Conservation (phyloP, 2,329 filamentous ascomycete species). For the Talaromyces verruculosus region DNA sequence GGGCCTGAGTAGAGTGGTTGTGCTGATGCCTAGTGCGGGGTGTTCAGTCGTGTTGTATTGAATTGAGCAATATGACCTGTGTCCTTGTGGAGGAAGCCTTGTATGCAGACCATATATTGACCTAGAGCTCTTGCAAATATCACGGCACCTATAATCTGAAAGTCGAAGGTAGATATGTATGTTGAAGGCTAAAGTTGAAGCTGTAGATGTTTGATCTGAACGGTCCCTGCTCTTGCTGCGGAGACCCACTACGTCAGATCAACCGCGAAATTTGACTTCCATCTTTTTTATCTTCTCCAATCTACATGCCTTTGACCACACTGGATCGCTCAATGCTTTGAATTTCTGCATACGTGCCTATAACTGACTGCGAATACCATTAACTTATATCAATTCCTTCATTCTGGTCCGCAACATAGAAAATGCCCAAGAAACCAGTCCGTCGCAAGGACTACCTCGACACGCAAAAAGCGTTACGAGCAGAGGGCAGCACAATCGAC, state of each 20-base stretch:
- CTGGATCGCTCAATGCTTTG: neutral
- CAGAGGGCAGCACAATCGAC: constrained; percentile 45
- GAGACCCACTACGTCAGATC: constrained; percentile 18
- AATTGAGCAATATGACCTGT: neutral
- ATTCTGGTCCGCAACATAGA: too few relatives aligned
- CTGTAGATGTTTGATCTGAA: neutral
- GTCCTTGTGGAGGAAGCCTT: too few relatives aligned
- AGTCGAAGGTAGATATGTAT: neutral
- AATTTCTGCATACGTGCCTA: neutral
- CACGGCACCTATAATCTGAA: neutral
- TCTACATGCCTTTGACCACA: neutral
- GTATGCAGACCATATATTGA: neutral
- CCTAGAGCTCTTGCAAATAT: neutral
- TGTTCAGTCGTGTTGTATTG: neutral
- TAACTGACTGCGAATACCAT: neutral
- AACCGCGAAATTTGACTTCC: constrained; percentile 1
- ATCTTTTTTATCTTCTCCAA: neutral
- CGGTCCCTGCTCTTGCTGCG: neutral
- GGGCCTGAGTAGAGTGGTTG: neutral
- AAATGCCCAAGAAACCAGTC: constrained; percentile 44
- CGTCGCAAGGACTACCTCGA: constrained; percentile 64
- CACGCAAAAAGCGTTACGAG: constrained; percentile 40
- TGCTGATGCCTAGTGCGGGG: neutral
- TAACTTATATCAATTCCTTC: neutral
- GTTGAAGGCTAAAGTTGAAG: neutral